These are phyloP conservation scores for Herpetomonas samuelpessoai DNA, from an alignment of 208 protist genomes.

Conservation along the genomic window DNA sequence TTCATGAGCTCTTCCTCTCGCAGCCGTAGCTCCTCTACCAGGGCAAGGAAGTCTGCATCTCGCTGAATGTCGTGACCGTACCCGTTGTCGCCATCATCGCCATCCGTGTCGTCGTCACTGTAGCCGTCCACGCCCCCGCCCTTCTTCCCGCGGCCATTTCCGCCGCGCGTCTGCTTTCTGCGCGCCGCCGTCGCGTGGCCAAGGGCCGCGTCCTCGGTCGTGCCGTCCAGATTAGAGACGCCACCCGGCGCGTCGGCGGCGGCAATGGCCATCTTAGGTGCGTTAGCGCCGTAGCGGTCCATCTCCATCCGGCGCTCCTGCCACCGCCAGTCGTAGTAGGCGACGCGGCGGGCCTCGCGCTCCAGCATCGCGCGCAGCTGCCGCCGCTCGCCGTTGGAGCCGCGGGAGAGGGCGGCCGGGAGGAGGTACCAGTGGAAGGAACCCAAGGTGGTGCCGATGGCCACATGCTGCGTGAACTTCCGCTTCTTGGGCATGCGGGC, in stretches of 20 bases:
- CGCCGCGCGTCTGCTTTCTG: neutral
- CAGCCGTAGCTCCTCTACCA: slow-evolving; percentile 49
- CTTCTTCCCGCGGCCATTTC: neutral
- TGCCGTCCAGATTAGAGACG: neutral
- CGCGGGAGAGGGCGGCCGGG: slow-evolving; percentile 72
- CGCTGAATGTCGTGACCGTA: slow-evolving; percentile 65
- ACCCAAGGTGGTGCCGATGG: slow-evolving; percentile 82
- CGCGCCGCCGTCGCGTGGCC: too few relatives aligned
- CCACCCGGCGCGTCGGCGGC: neutral
- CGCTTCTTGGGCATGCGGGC: slow-evolving; percentile 19
- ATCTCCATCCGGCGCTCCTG: slow-evolving; percentile 68
- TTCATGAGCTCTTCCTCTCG: slow-evolving; percentile 53
- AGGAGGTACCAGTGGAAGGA: slow-evolving; percentile 89
- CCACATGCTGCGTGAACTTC: slow-evolving; percentile 76
- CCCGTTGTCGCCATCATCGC: slow-evolving; percentile 34
- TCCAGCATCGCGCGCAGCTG: slow-evolving; percentile 83
- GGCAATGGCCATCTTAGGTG: slow-evolving; percentile 28
- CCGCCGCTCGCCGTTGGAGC: slow-evolving; percentile 71
- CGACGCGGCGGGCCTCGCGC: slow-evolving; percentile 82
- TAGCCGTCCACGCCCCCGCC: neutral
- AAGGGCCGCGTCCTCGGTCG: neutral
- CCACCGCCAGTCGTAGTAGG: slow-evolving; percentile 87
- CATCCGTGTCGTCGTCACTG: neutral
- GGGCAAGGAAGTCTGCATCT: slow-evolving; percentile 67
- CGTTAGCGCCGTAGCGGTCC: slow-evolving; percentile 67